Evolutionary conservation across 352 stramenopile species (phyloP).

Genomic region (Globisporangium alternatum): DNA sequence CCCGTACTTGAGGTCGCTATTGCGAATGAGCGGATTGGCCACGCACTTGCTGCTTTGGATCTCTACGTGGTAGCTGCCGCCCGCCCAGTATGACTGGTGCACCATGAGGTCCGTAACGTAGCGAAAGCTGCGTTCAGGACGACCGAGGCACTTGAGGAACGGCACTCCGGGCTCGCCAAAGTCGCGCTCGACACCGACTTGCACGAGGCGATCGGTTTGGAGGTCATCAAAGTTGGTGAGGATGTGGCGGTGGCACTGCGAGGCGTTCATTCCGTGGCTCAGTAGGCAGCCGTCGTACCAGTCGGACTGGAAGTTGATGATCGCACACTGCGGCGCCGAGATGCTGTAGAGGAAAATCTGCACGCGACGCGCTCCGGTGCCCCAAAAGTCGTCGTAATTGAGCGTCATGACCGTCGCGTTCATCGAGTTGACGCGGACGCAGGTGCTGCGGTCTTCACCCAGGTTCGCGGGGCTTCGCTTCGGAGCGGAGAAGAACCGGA

Average conservation of each 20-base stretch:
- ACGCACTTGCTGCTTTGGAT: conserved; percentile 25
- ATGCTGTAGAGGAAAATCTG: conserved; percentile 13
- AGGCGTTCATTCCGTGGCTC: conserved; percentile 7
- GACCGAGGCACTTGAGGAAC: conserved; percentile 17
- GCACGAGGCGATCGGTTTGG: neutral
- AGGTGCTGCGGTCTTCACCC: conserved; percentile 32
- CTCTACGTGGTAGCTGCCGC: conserved; percentile 21
- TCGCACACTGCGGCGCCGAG: conserved; percentile 10
- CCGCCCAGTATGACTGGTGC: conserved; percentile 21
- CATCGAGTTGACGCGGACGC: conserved; percentile 34
- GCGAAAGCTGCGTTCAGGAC: conserved; percentile 10
- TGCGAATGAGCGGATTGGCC: conserved; percentile 6
- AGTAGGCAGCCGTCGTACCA: conserved; percentile 14
- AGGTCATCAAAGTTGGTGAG: conserved; percentile 25
- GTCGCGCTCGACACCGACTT: conserved; percentile 8
- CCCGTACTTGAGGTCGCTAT: conserved; percentile 2
- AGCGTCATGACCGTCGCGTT: conserved; percentile 26
- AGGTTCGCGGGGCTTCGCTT: conserved; percentile 27
- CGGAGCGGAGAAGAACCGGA: conserved; percentile 24
- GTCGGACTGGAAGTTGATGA: conserved; percentile 18
- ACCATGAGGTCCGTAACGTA: conserved; percentile 24
- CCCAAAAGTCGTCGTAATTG: conserved; percentile 42
- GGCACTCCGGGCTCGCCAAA: conserved; percentile 11
- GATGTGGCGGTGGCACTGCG: conserved; percentile 18
- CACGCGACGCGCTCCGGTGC: conserved; percentile 20